These are phyloP conservation scores for Fraxinus albicans DNA, from an alignment of 305 asterid species.

Conservation along the genomic window DNA sequence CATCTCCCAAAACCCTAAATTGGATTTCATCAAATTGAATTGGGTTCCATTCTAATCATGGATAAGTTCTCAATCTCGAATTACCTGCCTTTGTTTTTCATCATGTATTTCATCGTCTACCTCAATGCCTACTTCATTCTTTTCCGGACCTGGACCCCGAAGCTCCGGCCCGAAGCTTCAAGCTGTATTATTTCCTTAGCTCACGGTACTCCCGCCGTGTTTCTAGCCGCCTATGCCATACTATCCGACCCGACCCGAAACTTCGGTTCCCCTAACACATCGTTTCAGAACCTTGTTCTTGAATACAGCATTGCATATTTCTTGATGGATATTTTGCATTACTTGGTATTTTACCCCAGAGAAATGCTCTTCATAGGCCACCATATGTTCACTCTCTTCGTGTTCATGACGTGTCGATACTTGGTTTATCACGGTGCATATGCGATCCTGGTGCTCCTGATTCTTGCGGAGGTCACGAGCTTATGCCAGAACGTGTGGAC, in stretches of 20 bases:
- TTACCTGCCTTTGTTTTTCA: slow-evolving; percentile 53
- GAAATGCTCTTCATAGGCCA: slow-evolving; percentile 87
- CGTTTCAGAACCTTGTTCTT: slow-evolving; percentile 59
- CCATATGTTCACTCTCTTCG: slow-evolving; percentile 84
- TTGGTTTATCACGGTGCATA: slow-evolving; percentile 72
- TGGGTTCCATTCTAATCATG: slow-evolving; percentile 32
- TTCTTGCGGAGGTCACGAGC: slow-evolving; percentile 90
- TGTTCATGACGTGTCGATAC: slow-evolving; percentile 81
- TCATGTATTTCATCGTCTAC: slow-evolving; percentile 46
- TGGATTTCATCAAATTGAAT: neutral
- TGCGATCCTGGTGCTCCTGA: slow-evolving; percentile 64
- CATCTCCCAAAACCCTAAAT: neutral
- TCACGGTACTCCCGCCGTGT: slow-evolving; percentile 92
- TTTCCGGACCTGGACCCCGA: slow-evolving; percentile 60
- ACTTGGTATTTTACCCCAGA: slow-evolving; percentile 58
- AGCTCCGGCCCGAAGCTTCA: slow-evolving; percentile 84
- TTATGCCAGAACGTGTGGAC: slow-evolving; percentile 93
- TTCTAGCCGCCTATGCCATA: slow-evolving; percentile 55
- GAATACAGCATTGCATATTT: slow-evolving; percentile 93
- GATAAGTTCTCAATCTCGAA: slow-evolving; percentile 29
- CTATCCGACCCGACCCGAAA: slow-evolving; percentile 49
- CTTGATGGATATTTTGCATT: slow-evolving; percentile 81
- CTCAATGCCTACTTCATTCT: slow-evolving; percentile 50
- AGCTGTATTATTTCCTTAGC: slow-evolving; percentile 78
- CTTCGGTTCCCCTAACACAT: slow-evolving; percentile 68